Evolutionary conservation across 192 early-diverging fungal genomes (phyloP), one percentile per base, ranked within the genome.

Genomic region (Backusella psychrophila): DNA sequence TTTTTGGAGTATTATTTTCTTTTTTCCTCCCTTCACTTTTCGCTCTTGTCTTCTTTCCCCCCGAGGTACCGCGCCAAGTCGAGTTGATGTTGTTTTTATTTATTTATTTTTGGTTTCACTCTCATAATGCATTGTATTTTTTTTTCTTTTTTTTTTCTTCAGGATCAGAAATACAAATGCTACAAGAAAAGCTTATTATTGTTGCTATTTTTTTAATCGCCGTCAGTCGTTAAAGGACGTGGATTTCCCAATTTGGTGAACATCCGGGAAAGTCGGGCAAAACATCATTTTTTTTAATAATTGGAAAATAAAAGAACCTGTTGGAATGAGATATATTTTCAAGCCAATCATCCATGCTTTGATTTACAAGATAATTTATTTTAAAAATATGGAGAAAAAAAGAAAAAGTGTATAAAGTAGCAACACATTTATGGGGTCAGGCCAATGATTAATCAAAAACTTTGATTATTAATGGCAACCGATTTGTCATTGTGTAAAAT

Each of bases 401-500:
- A 49, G 6, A 49, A 49, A 49, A 49, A 49, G 19, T 33, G 33
- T 33, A 33, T 33, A 33, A 19, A 49, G 17, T n/a, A 19, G 56
- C 26, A 11, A 29, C 56, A 63, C 56, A 56, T 14, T 44, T 5
- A 63, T 12, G 29, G 3, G 3, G 7, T 29, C 23, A 29, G 12
- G 23, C 23, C 21, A 63, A 63, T 63, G 56, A 63, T 7, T 63
- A 63, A 63, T 63, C 56, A 63, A 26, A 63, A 29, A 14, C 11
- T 12, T 63, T 8, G 56, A 63, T 63, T 63, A 63, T 63, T 63
- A 63, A 63, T 63, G 56, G 29, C 26, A 63, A 29, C 6, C 19
- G 17, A 63, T 63, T 63, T 63, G 56, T 63, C 56, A 63, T 63
- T 63, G 56, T 63, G 9, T 59, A 63, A 63, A 29, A 63, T 63